A percentile compares a stretch with the other conserved stretches of the same genome.
Conservation (phyloP, 768 basidiomycete genomes). For the Leccinum longicurvipes region DNA sequence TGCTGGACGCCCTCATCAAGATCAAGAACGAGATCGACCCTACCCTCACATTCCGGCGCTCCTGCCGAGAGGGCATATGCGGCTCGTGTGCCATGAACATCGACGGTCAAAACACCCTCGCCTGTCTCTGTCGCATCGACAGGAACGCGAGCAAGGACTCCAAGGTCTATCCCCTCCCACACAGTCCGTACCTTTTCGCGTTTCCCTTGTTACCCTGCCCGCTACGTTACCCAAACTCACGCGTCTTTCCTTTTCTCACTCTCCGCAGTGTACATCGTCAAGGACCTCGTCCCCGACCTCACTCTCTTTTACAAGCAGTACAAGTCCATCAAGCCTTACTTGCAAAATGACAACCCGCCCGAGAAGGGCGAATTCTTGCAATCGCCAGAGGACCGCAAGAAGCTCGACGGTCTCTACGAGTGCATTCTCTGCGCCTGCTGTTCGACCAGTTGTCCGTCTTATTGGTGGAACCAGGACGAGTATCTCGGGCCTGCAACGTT, state of each 20-base stretch:
- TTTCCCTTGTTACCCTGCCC: background rate
- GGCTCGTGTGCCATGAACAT: slow-evolving; percentile 99
- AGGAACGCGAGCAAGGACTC: slow-evolving; percentile 62
- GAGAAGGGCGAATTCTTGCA: slow-evolving; percentile 85
- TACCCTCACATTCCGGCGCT: slow-evolving; percentile 92
- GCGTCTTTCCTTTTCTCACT: background rate
- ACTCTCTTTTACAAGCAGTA: slow-evolving; percentile 98
- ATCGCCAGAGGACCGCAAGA: slow-evolving; percentile 86
- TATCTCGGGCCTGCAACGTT: slow-evolving; percentile 96
- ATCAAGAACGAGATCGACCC: slow-evolving; percentile 99
- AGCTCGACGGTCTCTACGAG: slow-evolving; percentile 96
- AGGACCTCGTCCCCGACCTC: slow-evolving; percentile 93
- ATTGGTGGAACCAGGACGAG: slow-evolving; percentile 99
- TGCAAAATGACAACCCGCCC: slow-evolving; percentile 91
- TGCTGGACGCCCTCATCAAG: slow-evolving; percentile 94
- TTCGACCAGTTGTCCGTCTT: slow-evolving; percentile 94
- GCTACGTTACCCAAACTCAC: background rate
- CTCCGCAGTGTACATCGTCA: slow-evolving; percentile 89
- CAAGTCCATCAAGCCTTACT: slow-evolving; percentile 97
- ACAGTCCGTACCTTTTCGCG: slow-evolving; percentile 60
- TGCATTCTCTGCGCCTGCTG: slow-evolving; percentile 97
- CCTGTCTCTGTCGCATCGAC: slow-evolving; percentile 95
- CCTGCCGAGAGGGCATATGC: slow-evolving; percentile 94
- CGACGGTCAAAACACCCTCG: slow-evolving; percentile 95
- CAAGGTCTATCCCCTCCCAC: slow-evolving; percentile 96